A percentile compares a stretch with the other conserved stretches of the same genome.
Conservation (phyloP, 208 protist genomes). For the Histomonas meleagridis region DNA sequence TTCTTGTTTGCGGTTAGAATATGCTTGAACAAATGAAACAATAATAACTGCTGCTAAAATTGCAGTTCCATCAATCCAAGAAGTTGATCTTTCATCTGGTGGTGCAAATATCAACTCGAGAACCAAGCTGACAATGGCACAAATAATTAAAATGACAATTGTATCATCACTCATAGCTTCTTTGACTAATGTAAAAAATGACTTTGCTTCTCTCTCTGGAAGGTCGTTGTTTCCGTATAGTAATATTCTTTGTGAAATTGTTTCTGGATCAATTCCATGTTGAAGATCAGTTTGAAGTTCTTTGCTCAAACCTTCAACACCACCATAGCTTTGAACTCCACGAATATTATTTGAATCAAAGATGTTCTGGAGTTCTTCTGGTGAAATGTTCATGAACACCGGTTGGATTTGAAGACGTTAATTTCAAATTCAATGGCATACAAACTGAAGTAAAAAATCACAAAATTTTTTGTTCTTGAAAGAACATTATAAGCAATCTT, state of each 20-base stretch:
- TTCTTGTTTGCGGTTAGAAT: background rate
- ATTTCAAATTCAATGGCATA: no score
- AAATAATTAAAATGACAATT: conserved; percentile 8
- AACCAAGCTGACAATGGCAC: background rate
- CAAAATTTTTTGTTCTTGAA: no score
- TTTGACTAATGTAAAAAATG: background rate
- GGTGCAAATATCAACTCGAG: background rate
- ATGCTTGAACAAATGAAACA: background rate
- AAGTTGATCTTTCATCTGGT: background rate
- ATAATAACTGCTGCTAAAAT: background rate
- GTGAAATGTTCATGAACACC: background rate
- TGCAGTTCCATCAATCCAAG: conserved; percentile 3
- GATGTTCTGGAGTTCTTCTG: background rate
- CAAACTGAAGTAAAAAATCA: no score
- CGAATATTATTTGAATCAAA: background rate
- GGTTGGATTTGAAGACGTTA: no score
- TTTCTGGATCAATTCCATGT: background rate
- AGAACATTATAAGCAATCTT: no score
- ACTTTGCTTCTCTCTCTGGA: background rate
- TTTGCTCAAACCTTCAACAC: background rate
- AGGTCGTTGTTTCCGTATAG: background rate
- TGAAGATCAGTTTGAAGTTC: background rate
- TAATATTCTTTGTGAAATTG: background rate
- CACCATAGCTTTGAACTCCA: background rate
- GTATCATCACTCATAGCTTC: background rate